A percentile compares a stretch with the other conserved stretches of the same genome.
These are phyloP conservation scores for Schizophyllum commune DNA, from an alignment of 1,284 basidiomycete species.

Conservation along the genomic window DNA sequence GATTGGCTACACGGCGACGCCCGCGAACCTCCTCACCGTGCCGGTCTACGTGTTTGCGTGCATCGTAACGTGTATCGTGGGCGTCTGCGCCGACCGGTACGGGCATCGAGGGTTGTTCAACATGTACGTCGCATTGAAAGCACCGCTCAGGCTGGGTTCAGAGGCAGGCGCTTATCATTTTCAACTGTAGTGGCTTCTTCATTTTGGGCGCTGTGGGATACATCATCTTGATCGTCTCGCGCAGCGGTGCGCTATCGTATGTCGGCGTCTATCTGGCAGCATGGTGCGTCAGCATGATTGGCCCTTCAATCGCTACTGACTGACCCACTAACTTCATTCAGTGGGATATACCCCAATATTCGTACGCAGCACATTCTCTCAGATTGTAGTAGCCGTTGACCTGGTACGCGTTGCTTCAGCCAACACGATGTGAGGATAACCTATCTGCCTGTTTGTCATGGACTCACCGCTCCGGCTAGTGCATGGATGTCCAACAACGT, in stretches of 20 bases:
- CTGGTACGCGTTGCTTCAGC: constrained; percentile 25
- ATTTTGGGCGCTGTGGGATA: constrained; percentile 46
- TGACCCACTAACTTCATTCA: too few relatives aligned
- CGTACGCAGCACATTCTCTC: constrained; percentile 31
- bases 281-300: constrained; percentile 38
- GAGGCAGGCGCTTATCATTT: background rate
- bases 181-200: background rate
- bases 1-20: constrained; percentile 54
- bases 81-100: constrained; percentile 52
- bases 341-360: constrained; percentile 67
- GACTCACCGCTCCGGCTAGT: constrained; percentile 21
- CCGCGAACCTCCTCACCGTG: constrained; percentile 67
- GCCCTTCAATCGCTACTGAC: too few relatives aligned
- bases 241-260: constrained; percentile 58
- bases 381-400: background rate
- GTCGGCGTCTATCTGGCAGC: constrained; percentile 66
- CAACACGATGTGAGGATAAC: constrained; percentile 47
- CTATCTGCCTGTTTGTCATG: background rate
- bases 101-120: constrained; percentile 56
- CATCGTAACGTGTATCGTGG: constrained; percentile 54
- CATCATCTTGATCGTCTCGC: constrained; percentile 57
- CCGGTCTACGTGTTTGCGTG: constrained; percentile 65
- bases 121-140: constrained; percentile 33
- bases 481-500: constrained; percentile 70
- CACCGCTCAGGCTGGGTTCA: background rate